Conservation (phyloP, 2,329 filamentous ascomycete genomes). For the Orbilia brochopaga region DNA sequence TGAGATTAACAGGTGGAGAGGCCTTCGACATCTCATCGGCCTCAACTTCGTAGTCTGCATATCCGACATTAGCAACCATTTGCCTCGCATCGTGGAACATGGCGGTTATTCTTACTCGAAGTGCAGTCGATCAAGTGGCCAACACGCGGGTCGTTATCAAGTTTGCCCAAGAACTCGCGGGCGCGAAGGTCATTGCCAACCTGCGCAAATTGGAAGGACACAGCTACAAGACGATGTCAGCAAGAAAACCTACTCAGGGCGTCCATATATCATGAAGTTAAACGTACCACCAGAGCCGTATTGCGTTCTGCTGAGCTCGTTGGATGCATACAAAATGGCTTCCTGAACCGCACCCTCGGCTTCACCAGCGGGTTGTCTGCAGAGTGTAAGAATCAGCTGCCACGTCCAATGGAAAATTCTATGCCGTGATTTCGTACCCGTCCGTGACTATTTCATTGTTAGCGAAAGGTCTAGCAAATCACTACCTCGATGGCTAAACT, state of each 20-base stretch:
- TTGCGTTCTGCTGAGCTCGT: conserved; percentile 61
- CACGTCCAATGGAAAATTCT: neutral
- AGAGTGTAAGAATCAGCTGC: conserved; percentile 61
- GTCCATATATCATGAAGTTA: neutral
- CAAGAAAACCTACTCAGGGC: neutral
- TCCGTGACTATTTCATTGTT: conserved; percentile 31
- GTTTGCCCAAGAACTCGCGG: conserved; percentile 67
- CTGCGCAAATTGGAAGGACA: conserved; percentile 72
- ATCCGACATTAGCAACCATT: conserved; percentile 21
- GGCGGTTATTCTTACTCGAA: conserved; percentile 63
- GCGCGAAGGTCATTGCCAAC: conserved; percentile 72
- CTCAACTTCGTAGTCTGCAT: conserved; percentile 70
- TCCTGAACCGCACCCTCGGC: conserved; percentile 65
- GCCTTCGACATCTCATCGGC: conserved; percentile 70
- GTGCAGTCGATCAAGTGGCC: conserved; percentile 71
- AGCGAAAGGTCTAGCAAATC: neutral
- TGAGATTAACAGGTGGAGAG: conserved; percentile 68
- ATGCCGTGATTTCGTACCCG: conserved; percentile 21
- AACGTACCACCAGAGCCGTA: conserved; percentile 63
- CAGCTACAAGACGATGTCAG: conserved; percentile 55
- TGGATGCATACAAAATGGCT: conserved; percentile 64
- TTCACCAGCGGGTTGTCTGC: conserved; percentile 71
- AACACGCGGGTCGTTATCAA: conserved; percentile 69
- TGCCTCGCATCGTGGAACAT: neutral
- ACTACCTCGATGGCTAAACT: neutral